Base-by-base conservation (phyloP, 2,329 filamentous ascomycete genomes). In the Myrmaecium sp. region DNA sequence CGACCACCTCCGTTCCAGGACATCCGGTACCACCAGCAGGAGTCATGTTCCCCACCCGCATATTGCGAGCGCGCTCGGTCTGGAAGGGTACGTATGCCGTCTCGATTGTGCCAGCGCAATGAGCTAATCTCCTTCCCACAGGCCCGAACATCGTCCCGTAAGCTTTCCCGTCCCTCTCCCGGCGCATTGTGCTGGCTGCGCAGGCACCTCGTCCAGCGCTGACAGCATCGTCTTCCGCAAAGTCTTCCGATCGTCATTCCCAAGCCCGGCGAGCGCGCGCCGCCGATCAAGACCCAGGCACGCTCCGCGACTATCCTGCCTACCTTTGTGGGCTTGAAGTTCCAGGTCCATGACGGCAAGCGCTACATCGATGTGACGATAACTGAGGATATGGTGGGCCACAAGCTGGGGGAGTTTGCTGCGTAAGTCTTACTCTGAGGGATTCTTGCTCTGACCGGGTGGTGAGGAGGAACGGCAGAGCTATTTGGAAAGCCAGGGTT, bases 341-440 rank as follows among this genome's bases (percentile, higher is more conserved):
- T 94, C 53, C 76, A 84, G 54, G 69, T 94, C 32, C 77, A 94
- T 59, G 92, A 93, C 51, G 84, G 84, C 44, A 92, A 89, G 60
- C 67, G 66, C 17, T 93, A 93, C 54, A 58, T 75, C 41, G 79
- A 89, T 39, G 65, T 93, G 29, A 66, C 64, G 37, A 78, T 94
- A 36, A 92, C 83, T 10, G 84, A 93, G 51, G 80, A 93, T 45
- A 94, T 94, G 84, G 84, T 94, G 26, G 84, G 84, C 28, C 78
- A 89, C 55, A 94, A 93, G 58, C 64, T 94, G 39, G 84, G 84
- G 42, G 84, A 94, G 57, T 94, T 93, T 51, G 74, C 82, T 35
- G 62, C 70, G 83, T 93, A 68, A 45, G 81, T 70, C 26, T n/a
- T n/a, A n/a, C n/a, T n/a, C n/a, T n/a, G n/a, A n/a, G n/a, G n/a